These are phyloP conservation scores for Dillenia turbinata DNA, from an alignment of 164 flowering plant species.

Conservation along the genomic window DNA sequence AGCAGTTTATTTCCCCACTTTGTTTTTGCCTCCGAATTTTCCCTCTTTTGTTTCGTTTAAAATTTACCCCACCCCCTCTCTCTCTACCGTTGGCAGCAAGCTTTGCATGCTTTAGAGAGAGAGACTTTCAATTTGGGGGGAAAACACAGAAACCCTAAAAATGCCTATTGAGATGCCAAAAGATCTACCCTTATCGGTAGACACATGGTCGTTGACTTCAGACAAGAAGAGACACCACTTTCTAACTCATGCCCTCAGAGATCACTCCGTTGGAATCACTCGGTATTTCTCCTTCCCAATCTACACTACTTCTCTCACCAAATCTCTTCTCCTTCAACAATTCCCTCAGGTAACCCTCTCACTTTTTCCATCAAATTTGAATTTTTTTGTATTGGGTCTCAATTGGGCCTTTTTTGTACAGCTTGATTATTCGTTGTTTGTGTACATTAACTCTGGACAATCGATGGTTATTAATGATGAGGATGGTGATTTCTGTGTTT, in stretches of 20 bases:
- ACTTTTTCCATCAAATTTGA: not conserved
- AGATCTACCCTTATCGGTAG: conserved; percentile 85
- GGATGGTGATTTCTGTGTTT: conserved; percentile 56
- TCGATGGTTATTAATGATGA: conserved; percentile 50
- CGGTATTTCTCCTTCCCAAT: conserved; percentile 53
- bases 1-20: no score
- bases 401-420: conserved; percentile 7
- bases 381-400: not conserved
- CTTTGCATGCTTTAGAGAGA: no score
- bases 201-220: conserved; percentile 64
- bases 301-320: conserved; percentile 63
- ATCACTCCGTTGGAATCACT: conserved; percentile 51
- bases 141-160: conserved; percentile 7
- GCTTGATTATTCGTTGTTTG: conserved; percentile 24
- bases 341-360: conserved; percentile 46
- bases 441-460: conserved; percentile 25
- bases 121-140: not conserved
- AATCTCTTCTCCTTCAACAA: conserved; percentile 38
- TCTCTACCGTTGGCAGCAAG: no score
- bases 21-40: no score
- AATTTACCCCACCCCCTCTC: no score
- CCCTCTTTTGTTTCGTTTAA: no score
- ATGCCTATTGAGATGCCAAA: conserved; percentile 87
- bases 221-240: conserved; percentile 60
- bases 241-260: conserved; percentile 82